Conservation (phyloP, 2,329 filamentous ascomycete species). For the Microsporum ferrugineum region DNA sequence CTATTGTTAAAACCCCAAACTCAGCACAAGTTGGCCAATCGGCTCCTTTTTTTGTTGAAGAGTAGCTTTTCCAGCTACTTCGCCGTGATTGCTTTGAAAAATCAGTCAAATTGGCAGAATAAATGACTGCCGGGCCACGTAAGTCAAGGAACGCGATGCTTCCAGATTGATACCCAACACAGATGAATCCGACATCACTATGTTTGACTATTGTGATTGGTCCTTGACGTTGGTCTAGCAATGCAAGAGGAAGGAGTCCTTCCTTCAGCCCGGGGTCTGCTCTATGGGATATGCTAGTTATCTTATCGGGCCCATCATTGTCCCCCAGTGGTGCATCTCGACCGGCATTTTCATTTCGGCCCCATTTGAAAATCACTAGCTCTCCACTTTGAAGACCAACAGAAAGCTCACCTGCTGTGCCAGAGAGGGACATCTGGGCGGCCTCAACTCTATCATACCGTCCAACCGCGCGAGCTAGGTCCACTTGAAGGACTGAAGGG, state of each 20-base stretch:
- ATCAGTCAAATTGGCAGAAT: conserved; percentile 59
- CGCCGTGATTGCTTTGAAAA: conserved; percentile 67
- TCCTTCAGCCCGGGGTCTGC: conserved; percentile 64
- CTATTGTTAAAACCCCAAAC: conserved; percentile 86
- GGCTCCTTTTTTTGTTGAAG: conserved; percentile 36
- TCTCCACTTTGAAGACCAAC: conserved; percentile 77
- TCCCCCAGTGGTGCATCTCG: conserved; percentile 43
- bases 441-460: conserved; percentile 68
- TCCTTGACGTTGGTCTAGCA: conserved; percentile 76
- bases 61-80: conserved; percentile 50
- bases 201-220: conserved; percentile 67
- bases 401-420: conserved; percentile 72
- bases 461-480: conserved; percentile 70
- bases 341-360: conserved; percentile 62
- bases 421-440: conserved; percentile 65
- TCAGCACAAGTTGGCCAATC: conserved; percentile 77
- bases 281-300: conserved; percentile 63
- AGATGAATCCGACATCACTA: conserved; percentile 89
- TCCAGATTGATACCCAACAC: conserved; percentile 72
- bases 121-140: conserved; percentile 74
- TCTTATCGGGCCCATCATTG: conserved; percentile 52
- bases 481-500: conserved; percentile 65
- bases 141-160: conserved; percentile 74
- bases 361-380: conserved; percentile 77
- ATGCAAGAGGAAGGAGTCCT: conserved; percentile 64